Percentiles rank a stretch among this genome's conserved stretches.
Conservation (phyloP, 306 rosid genomes). For the Hippophae tibetana region DNA sequence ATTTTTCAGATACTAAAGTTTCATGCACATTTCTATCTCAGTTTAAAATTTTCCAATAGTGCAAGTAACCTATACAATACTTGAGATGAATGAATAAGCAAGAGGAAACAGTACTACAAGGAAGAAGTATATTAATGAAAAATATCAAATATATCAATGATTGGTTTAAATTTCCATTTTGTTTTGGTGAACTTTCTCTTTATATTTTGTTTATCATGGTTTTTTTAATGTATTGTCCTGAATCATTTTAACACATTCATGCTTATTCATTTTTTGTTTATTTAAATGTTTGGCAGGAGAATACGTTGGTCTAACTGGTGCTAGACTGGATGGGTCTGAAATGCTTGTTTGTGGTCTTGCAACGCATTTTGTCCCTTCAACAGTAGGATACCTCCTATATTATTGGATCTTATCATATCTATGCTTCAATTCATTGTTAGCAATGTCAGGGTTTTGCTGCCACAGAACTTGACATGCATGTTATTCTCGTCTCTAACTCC, state of each 20-base stretch:
- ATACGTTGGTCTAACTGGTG: constrained; percentile 81
- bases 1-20: no score
- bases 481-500: neutral
- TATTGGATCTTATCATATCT: neutral
- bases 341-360: constrained; percentile 95
- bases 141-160: no score
- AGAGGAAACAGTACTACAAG: no score
- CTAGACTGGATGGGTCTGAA: constrained; percentile 94
- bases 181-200: no score
- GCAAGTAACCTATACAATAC: no score
- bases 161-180: constrained; percentile 6
- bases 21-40: no score
- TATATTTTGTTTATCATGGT: neutral
- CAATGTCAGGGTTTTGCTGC: neutral
- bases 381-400: constrained; percentile 32
- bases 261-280: constrained; percentile 9
- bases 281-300: constrained; percentile 63
- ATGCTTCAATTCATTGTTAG: neutral
- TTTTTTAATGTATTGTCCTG: neutral
- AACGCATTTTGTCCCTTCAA: constrained; percentile 78
- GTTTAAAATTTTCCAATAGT: no score
- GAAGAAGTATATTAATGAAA: no score
- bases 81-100: no score
- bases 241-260: neutral
- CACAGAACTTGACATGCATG: neutral